Conservation (phyloP, 2,329 filamentous ascomycete species). For the Fusarium abutilonis region DNA sequence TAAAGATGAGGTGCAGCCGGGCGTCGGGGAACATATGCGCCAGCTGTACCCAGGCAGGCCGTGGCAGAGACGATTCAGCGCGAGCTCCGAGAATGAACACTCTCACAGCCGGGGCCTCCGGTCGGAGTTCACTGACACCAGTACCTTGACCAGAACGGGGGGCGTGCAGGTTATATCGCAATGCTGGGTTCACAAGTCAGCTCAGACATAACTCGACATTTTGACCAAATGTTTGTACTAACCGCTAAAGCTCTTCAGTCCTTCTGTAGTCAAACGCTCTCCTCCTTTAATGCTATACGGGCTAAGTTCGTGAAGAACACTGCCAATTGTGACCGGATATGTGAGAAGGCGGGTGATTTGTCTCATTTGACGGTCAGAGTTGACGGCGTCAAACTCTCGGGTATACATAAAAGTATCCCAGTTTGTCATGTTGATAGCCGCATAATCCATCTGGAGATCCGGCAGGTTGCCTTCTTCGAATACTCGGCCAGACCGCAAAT, state of each 20-base stretch:
- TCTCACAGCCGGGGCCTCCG: conserved; percentile 86
- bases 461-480: conserved; percentile 96
- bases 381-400: conserved; percentile 88
- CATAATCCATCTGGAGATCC: conserved; percentile 88
- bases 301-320: conserved; percentile 91
- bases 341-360: conserved; percentile 94
- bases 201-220: neutral
- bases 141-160: conserved; percentile 79
- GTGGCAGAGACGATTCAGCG: conserved; percentile 95
- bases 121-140: conserved; percentile 80
- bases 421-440: conserved; percentile 95
- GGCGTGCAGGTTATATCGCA: conserved; percentile 93
- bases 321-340: conserved; percentile 91
- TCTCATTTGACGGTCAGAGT: conserved; percentile 88
- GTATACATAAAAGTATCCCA: conserved; percentile 98
- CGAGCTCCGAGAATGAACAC: conserved; percentile 94
- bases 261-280: conserved; percentile 83
- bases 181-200: conserved; percentile 61
- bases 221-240: conserved; percentile 50
- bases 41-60: conserved; percentile 93
- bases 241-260: conserved; percentile 94
- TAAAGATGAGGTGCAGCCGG: conserved; percentile 91
- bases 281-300: conserved; percentile 84
- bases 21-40: conserved; percentile 93
- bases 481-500: conserved; percentile 86